phyloP scores from a whole-genome alignment of 2,329 filamentous ascomycete species.

The Ophiocordyceps camponoti-leonardi region DNA sequence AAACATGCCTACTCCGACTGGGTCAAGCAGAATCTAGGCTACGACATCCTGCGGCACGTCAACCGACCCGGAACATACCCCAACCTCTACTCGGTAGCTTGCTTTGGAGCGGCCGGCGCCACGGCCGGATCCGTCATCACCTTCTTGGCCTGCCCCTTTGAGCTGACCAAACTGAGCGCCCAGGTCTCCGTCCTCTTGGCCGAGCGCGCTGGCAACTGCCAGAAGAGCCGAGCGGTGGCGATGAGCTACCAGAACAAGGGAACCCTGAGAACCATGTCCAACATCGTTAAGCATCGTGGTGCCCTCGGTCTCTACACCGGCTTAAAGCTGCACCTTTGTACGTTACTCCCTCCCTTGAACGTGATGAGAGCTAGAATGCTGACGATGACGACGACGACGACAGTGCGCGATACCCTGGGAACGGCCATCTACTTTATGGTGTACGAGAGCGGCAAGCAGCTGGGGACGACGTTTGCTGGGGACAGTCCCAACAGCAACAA shows the following conservation, averaged over 20 bases:
- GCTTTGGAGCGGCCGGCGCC: slow-evolving; percentile 63
- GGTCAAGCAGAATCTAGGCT: slow-evolving; percentile 47
- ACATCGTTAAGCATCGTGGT: slow-evolving; percentile 61
- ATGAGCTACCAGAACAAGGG: slow-evolving; percentile 63
- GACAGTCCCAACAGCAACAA: slow-evolving; percentile 61
- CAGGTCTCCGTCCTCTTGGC: slow-evolving; percentile 70
- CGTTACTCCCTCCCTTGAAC: slow-evolving; percentile 13
- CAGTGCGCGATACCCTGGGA: slow-evolving; percentile 67
- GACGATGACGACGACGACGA: not conserved
- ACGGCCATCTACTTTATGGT: slow-evolving; percentile 80
- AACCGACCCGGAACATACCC: slow-evolving; percentile 55
- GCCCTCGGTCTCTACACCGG: slow-evolving; percentile 62
- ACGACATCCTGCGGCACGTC: slow-evolving; percentile 57
- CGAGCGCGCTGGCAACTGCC: slow-evolving; percentile 15
- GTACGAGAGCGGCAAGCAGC: slow-evolving; percentile 73
- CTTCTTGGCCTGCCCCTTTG: slow-evolving; percentile 69
- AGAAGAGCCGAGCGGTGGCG: slow-evolving; percentile 39
- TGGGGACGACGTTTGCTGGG: slow-evolving; percentile 56
- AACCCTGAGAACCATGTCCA: slow-evolving; percentile 57
- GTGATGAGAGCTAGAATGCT: not conserved
- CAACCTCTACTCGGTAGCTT: slow-evolving; percentile 54
- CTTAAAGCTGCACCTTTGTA: slow-evolving; percentile 61
- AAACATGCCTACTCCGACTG: slow-evolving; percentile 58
- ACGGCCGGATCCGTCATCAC: slow-evolving; percentile 68
- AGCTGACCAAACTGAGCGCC: slow-evolving; percentile 76